Evolutionary conservation across 78 protist species (phyloP).

Genomic region (Dictyostelium purpureum): DNA sequence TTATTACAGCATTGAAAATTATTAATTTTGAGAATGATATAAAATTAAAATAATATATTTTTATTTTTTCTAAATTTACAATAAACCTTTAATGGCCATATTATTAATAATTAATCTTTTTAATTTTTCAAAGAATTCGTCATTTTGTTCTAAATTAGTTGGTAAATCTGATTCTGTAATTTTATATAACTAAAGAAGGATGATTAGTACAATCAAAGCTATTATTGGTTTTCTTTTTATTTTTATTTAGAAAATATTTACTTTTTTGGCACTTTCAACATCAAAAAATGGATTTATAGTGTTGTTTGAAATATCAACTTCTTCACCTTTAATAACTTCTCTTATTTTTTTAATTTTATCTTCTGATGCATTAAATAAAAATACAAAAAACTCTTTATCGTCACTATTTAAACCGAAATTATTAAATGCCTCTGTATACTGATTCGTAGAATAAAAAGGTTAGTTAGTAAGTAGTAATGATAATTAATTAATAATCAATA

Average conservation of each 20-base stretch:
- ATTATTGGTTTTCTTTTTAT: too few species aligned
- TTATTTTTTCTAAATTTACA: neutral
- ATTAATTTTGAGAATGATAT: too few species aligned
- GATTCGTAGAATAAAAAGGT: too few species aligned
- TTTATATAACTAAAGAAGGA: neutral
- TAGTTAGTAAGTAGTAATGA: neutral
- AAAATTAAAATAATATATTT: too few species aligned
- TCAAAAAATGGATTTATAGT: neutral
- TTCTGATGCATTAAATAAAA: conserved; percentile 2
- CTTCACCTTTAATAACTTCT: conserved; percentile 24
- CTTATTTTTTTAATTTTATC: conserved; percentile 13
- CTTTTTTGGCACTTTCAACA: neutral
- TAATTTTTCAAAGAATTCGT: conserved; percentile 2
- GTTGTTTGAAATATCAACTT: neutral
- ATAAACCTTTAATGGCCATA: conserved; percentile 59
- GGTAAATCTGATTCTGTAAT: neutral
- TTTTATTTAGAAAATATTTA: neutral
- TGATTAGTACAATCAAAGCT: neutral
- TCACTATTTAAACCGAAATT: conserved; percentile 27
- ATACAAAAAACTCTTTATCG: conserved; percentile 34
- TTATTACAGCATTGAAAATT: too few species aligned
- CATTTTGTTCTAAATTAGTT: neutral
- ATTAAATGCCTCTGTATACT: conserved; percentile 36
- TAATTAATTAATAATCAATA: neutral
- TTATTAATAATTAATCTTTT: conserved; percentile 25